These are phyloP conservation scores for Cryptococcus jaspeensis DNA, from an alignment of 1,284 basidiomycete species.

Conservation along the genomic window DNA sequence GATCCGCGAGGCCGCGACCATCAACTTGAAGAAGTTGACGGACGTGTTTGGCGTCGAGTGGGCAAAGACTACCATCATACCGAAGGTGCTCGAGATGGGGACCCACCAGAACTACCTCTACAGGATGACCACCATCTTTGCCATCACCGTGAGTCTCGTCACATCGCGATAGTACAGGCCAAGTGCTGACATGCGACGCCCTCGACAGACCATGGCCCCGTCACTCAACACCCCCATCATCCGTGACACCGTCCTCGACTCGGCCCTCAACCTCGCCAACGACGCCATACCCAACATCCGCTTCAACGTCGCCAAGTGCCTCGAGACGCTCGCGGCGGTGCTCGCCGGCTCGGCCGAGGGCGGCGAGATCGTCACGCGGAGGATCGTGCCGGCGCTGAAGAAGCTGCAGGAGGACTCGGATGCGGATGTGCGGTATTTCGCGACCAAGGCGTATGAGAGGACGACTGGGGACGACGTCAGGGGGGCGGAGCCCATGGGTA, in stretches of 20 bases:
- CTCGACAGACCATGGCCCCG: constrained; percentile 82
- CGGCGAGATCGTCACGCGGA: constrained; percentile 67
- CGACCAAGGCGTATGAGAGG: constrained; percentile 50
- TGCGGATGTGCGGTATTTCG: constrained; percentile 78
- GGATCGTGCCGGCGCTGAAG: constrained; percentile 78
- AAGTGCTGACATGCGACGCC: background rate
- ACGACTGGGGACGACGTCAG: constrained; percentile 40
- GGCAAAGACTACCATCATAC: constrained; percentile 92
- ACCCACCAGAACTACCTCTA: constrained; percentile 96
- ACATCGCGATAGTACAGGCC: too few species aligned
- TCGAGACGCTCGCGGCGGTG: constrained; percentile 78
- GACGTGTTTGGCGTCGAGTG: constrained; percentile 99
- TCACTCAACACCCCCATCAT: constrained; percentile 86
- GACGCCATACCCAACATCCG: constrained; percentile 99
- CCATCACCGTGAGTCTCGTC: constrained; percentile 74
- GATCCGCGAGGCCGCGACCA: constrained; percentile 95
- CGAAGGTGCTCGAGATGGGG: constrained; percentile 97
- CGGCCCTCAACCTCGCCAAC: constrained; percentile 76
- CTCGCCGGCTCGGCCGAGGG: constrained; percentile 70
- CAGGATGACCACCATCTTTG: constrained; percentile 98
- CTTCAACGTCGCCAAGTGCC: constrained; percentile 95
- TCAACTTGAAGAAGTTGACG: constrained; percentile 95
- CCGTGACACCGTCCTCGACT: constrained; percentile 78
- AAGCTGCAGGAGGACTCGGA: constrained; percentile 87
- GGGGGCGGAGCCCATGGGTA: constrained; percentile 41